Conservation (phyloP, 2,329 filamentous ascomycete species). For the Botrytis hyacinthi region DNA sequence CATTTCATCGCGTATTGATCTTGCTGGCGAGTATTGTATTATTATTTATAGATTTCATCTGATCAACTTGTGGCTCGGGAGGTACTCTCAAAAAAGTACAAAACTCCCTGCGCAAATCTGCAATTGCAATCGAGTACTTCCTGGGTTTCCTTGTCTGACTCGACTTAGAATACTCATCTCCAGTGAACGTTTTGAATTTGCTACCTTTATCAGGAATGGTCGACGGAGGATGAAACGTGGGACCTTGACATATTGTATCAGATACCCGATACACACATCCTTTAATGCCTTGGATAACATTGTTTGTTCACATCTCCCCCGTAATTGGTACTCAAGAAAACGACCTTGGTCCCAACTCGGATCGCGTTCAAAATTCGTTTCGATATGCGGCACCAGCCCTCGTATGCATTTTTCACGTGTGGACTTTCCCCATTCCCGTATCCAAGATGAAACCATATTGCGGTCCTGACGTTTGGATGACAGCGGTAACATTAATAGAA, state of each 20-base stretch:
- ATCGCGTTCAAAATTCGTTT: neutral
- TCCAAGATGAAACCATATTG: slow-evolving; percentile 9
- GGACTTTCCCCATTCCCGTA: slow-evolving; percentile 4
- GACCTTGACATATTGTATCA: slow-evolving; percentile 7
- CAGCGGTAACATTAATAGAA: slow-evolving; percentile 18
- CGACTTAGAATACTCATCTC: neutral
- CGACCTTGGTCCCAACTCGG: neutral
- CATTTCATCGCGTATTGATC: neutral
- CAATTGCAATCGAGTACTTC: neutral
- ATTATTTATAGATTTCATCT: slow-evolving; percentile 1
- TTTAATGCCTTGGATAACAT: slow-evolving; percentile 7
- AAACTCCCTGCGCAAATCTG: neutral
- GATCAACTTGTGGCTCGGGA: neutral
- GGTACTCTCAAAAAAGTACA: neutral
- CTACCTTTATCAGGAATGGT: slow-evolving; percentile 2
- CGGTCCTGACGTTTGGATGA: neutral
- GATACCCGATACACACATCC: slow-evolving; percentile 8
- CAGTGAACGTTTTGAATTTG: slow-evolving; percentile 1
- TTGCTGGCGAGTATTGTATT: neutral
- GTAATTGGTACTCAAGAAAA: neutral
- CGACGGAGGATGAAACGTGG: slow-evolving; percentile 14
- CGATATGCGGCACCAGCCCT: slow-evolving; percentile 4
- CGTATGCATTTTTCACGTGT: slow-evolving; percentile 3
- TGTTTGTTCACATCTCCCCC: slow-evolving; percentile 9
- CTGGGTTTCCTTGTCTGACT: neutral